Evolutionary conservation across 164 flowering plant genomes (phyloP), one percentile per base, ranked within the genome.

Genomic region (Aristolochia contorta): DNA sequence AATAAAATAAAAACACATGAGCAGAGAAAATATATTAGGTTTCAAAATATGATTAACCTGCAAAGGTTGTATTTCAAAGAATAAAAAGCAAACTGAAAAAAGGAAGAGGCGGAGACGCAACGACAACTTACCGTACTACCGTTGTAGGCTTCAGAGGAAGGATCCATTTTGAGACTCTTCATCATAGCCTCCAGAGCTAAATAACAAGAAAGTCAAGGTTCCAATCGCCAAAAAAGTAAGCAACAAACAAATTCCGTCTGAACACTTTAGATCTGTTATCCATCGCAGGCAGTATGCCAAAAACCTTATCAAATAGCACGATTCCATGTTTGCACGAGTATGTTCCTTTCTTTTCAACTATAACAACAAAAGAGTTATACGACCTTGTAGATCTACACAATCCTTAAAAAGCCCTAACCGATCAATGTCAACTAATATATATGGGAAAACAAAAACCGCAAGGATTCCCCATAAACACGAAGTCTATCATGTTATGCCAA

Each of bases 121-220:
- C 18, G 10, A 10, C 12, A 8, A 25, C 69, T 48, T 71, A 78
- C 79, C 71, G 56, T 47, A 54, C 59, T 71, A 50, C 72, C 21
- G 45, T 69, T 64, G n/a, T 27, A 20, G 45, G 52, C 58, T 60
- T 73, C 65, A 30, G 70, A 33, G 54, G 73, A 52, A 74, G 71
- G 64, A 59, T 77, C 77, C 43, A 74, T 62, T 58, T 75, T 73
- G 25, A 64, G 65, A 63, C 75, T 75, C 69, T 69, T 72, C 52
- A 67, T 69, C 68, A 63, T 65, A 45, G 62, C 75, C 50, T 73
- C 79, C 48, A 68, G 47, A 65, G 82, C 82, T 79, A 70, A 21
- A 67, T 52, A 54, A 23, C 20, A 57, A 63, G 33, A 41, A 57
- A 67, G 65, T 70, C 59, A 72, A 74, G 73, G 65, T 5, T 47